Evolutionary conservation across 805 yeast genomes (phyloP), one percentile per base, ranked within the genome.

Genomic region (Teunomyces aglyptinius): DNA sequence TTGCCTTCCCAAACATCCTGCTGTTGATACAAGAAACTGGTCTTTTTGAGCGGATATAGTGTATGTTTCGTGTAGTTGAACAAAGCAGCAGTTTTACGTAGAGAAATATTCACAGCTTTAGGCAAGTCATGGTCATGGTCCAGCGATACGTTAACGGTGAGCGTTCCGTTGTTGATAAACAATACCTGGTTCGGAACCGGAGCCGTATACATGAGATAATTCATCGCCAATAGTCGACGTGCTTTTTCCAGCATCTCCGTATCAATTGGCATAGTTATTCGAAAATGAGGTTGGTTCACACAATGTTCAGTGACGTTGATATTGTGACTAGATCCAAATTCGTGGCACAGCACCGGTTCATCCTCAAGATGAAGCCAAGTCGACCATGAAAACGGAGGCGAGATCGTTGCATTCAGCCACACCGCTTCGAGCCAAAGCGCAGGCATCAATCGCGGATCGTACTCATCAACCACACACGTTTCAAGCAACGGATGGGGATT

Each of bases 401-500:
- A 24, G 4, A 4, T 7, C 8, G 6, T 22, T 24, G 54, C 44
- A 39, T 60, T 55, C 6, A 22, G 33, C 18, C 16, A 11, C 18
- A 58, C 34, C 3, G 39, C 16, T 18, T 45, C 33, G 11, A 56
- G 35, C 60, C 63, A 56, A 5, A 68, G 47, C 7, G 65, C 63
- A 5, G 65, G 67, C 31, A 64, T 49, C 6, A 67, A 46, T 26
- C 74, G 49, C 2, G 67, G 70, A 47, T 70, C 75, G 34, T 55
- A 60, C 6, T 39, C 44, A 11, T 19, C 15, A 13, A 13, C 18
- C 10, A 31, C 8, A 31, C 33, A 8, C 26, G 26, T 24, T 24
- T 31, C 18, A n/a, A 31, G 33, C 18, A 31, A 31, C 33, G 33
- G 18, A 31, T 31, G 33, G 4, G 33, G 33, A 8, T 31, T n/a